phyloP scores from a whole-genome alignment of 1,284 basidiomycete genomes.

The Coniferiporia weirii region DNA sequence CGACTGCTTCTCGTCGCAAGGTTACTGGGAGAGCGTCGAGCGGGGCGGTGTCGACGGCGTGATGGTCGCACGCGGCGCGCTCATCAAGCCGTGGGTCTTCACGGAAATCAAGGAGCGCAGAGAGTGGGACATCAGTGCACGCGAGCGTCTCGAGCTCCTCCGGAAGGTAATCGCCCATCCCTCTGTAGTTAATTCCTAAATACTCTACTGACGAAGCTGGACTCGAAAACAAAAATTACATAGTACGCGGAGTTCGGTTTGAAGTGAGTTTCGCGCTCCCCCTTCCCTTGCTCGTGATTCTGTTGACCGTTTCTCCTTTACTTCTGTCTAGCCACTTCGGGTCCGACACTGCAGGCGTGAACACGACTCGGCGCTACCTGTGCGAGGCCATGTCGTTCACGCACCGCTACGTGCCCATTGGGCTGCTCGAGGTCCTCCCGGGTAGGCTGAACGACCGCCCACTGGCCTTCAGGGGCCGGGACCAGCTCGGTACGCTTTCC shows the following conservation, averaged over 20 bases:
- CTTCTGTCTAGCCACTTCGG: constrained; percentile 65
- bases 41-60: constrained; percentile 84
- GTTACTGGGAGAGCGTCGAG: constrained; percentile 79
- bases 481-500: constrained; percentile 68
- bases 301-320: not conserved
- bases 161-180: constrained; percentile 50
- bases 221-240: constrained; percentile 1
- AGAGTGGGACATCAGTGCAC: constrained; percentile 92
- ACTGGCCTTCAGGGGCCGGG: constrained; percentile 79
- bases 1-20: constrained; percentile 86
- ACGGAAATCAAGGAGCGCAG: constrained; percentile 90
- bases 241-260: constrained; percentile 82
- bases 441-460: constrained; percentile 86
- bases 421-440: constrained; percentile 84
- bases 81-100: constrained; percentile 97
- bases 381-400: constrained; percentile 95
- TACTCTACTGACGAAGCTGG: not conserved
- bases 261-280: constrained; percentile 36
- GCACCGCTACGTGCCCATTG: constrained; percentile 91
- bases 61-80: constrained; percentile 91
- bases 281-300: not conserved
- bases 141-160: constrained; percentile 86
- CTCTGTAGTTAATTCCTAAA: no score
- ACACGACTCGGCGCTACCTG: constrained; percentile 89
- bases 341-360: constrained; percentile 88